Conservation (phyloP, 257 asterid genomes). For the Perilla frutescens region DNA sequence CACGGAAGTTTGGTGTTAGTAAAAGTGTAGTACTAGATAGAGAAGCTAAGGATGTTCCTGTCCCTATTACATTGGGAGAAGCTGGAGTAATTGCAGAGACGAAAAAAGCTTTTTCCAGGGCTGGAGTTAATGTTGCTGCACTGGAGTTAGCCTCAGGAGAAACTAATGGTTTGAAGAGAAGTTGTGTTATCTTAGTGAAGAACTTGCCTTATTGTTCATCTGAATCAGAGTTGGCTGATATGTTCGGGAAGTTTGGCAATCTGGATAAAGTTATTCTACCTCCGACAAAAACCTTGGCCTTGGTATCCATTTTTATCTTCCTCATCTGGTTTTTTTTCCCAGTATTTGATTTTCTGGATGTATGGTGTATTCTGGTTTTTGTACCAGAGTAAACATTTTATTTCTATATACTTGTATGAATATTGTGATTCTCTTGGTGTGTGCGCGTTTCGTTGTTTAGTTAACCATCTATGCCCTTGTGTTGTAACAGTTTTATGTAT, state of each 20-base stretch:
- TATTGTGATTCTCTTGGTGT: too few species aligned
- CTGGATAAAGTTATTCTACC: constrained; percentile 84
- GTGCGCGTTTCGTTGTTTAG: not conserved
- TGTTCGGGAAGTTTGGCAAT: constrained; percentile 86
- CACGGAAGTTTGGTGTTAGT: constrained; percentile 82
- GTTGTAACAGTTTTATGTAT: not conserved
- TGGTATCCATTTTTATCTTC: constrained; percentile 55
- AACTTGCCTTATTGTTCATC: constrained; percentile 86
- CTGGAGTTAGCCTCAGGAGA: constrained; percentile 75
- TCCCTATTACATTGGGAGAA: constrained; percentile 84
- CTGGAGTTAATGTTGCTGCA: constrained; percentile 76
- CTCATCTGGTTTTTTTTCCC: not conserved
- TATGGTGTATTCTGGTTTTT: too few species aligned
- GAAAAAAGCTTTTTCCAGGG: constrained; percentile 72
- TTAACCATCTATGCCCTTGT: not conserved
- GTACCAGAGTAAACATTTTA: too few species aligned
- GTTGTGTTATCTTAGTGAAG: constrained; percentile 84
- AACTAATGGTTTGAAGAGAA: constrained; percentile 74
- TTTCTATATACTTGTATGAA: too few species aligned
- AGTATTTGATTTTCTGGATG: not conserved
- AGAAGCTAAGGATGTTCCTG: constrained; percentile 82
- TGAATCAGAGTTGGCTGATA: constrained; percentile 67
- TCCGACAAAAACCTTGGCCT: constrained; percentile 77
- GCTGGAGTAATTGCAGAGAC: constrained; percentile 90
- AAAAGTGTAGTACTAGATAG: constrained; percentile 79